Evolutionary conservation across 148 eudicot genomes (phyloP), one percentile per base, ranked within the genome.

Genomic region (Heliamphora exappendiculata): DNA sequence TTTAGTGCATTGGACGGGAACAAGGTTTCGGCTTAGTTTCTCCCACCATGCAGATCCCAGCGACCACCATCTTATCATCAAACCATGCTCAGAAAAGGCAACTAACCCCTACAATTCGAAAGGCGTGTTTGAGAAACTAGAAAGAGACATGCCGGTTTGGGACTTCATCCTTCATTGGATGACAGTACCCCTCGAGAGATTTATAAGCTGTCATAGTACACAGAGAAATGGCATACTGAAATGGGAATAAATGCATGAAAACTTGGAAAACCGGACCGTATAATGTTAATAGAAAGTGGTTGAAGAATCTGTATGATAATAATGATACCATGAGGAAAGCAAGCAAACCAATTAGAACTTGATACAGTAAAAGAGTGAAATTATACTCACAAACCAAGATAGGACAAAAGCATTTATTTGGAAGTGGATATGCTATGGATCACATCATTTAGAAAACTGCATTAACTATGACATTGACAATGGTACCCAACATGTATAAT

Each of bases 41-140:
- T 95, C 99, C 96, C 94, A 92, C 99, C 99, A 95, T 67, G 78
- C 94, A 54, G 91, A 80, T 83, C 96, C 97, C 80, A 95, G 77
- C 34, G 99, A 95, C 99, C 99, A 95, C 99, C 99, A 95, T 86
- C 97, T 86, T 55, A 95, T 89, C 85, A 92, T 88, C 84, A 95
- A 85, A 34, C 97, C 99, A 78, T 86, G 84, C 88, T 95, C 99
- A 44, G 99, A 95, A 73, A 95, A 95, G 63, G 97, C 99, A 71
- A 95, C 93, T 22, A 95, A 86, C 37, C 99, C 99, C 99, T 95
- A 87, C 70, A 74, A 77, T 31, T 54, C 22, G 63, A 67, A 57
- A 76, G 34, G 50, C 45, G 42, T 44, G 17, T 24, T 58, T 41
- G 44, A 75, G 71, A 68, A 62, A 37, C 65, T 70, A 41, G 13